Evolutionary conservation across 345 rosid genomes (phyloP), one percentile per base, ranked within the genome.

Genomic region (Moringa oleifera): DNA sequence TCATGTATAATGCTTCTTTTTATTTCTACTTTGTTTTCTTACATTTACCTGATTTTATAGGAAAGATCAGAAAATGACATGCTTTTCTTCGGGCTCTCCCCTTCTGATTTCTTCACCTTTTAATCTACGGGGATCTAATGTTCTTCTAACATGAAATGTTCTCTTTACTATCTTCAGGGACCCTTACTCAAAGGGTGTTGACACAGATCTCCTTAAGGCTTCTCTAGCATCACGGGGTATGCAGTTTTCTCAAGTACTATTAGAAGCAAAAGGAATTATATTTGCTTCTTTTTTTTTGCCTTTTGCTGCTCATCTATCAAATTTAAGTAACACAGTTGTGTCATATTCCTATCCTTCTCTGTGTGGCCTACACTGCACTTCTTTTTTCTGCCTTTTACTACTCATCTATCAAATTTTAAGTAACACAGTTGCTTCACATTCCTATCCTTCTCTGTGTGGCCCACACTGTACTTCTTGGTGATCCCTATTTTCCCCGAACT

Each of bases 141-240:
- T 28, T 52, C 20, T 37, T n/a, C 51, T 18, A 51, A 57, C 58
- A 52, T 55, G 23, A 19, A 23, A 0, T 11, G 20, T 49, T 23
- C 58, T 13, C 49, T 53, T 51, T 55, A 59, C 60, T 25, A 5
- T 4, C 46, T 25, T 0, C 22, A 72, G 73, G 77, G 73, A 65
- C 28, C 73, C 73, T 55, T 69, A 60, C 64, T 25, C 77, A 20
- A 69, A 68, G 68, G 67, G 73, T 22, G 65, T 73, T 68, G 77
- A 73, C 51, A 69, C 64, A 57, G 77, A 73, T 41, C 36, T 62
- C 0, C 64, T 73, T 20, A 73, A 68, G 64, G 70, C 19, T 55
- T 64, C 73, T 55, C 73, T 73, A 58, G 73, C 69, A 23, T 64
- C 73, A 22, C 61, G 9, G 61, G 70, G 77, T 64, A 59, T 41